Evolutionary conservation across 2,329 filamentous ascomycete genomes (phyloP).

Genomic region (Sphaceloma murrayae): DNA sequence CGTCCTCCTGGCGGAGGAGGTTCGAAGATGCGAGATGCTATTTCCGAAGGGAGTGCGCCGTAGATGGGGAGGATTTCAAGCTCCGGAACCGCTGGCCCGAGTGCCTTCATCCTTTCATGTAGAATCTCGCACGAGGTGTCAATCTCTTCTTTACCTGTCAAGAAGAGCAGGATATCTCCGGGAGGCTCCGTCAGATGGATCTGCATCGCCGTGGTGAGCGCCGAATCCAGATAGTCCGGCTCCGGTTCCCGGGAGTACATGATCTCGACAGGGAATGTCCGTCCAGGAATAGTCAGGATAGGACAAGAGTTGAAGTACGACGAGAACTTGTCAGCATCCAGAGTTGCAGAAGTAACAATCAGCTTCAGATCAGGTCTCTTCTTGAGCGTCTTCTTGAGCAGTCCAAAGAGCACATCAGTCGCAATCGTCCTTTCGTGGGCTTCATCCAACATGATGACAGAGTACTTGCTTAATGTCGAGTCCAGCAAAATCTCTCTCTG

Average conservation of each 20-base stretch:
- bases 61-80: conserved; percentile 94
- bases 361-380: conserved; percentile 79
- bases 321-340: conserved; percentile 96
- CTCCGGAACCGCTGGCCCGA: conserved; percentile 84
- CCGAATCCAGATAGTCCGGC: conserved; percentile 87
- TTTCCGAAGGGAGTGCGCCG: conserved; percentile 81
- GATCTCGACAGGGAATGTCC: conserved; percentile 91
- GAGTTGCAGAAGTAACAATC: conserved; percentile 91
- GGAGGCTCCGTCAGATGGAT: conserved; percentile 88
- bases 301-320: conserved; percentile 92
- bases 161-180: conserved; percentile 91
- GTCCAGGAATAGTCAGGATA: conserved; percentile 91
- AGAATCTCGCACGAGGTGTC: conserved; percentile 89
- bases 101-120: conserved; percentile 89
- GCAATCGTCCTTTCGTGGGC: conserved; percentile 95
- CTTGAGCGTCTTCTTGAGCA: conserved; percentile 88
- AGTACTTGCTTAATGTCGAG: conserved; percentile 79
- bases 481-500: conserved; percentile 91
- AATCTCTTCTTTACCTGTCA: conserved; percentile 96
- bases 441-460: conserved; percentile 95
- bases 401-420: conserved; percentile 87
- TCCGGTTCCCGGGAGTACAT: conserved; percentile 93
- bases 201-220: conserved; percentile 95
- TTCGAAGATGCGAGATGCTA: conserved; percentile 91
- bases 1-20: conserved; percentile 74